These are phyloP conservation scores for Penicillium antarcticum DNA, from an alignment of 495 filamentous ascomycete genomes.

Conservation along the genomic window DNA sequence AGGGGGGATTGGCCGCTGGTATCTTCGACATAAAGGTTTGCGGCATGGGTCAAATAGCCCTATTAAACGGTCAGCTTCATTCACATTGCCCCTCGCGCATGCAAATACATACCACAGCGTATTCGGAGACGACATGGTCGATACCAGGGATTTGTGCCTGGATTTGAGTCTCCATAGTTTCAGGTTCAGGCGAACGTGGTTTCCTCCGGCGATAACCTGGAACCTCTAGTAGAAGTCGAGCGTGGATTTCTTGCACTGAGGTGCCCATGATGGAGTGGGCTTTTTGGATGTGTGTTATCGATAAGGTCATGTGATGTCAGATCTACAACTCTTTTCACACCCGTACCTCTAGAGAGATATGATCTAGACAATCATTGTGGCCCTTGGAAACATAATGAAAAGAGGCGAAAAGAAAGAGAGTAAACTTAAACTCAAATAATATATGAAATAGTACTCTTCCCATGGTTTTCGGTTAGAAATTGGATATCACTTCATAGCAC, in stretches of 20 bases:
- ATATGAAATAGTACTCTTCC: no score
- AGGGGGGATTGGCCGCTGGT: constrained; percentile 66
- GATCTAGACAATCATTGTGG: no score
- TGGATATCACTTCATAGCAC: no score
- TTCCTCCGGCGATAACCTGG: not conserved
- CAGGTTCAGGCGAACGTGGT: not conserved
- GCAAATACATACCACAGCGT: constrained; percentile 61
- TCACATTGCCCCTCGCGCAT: not conserved
- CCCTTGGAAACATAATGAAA: no score
- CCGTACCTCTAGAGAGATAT: no score
- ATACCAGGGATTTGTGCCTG: constrained; percentile 81
- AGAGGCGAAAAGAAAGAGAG: no score
- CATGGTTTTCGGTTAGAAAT: no score
- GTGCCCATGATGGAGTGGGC: constrained; percentile 13
- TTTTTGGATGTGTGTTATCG: constrained; percentile 28
- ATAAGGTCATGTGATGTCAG: constrained; percentile 23
- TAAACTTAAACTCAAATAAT: no score
- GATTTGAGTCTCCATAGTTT: constrained; percentile 86
- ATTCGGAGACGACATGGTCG: constrained; percentile 87
- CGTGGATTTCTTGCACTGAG: not conserved
- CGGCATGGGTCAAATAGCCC: constrained; percentile 92
- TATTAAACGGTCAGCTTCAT: constrained; percentile 20
- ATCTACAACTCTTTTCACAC: not conserved
- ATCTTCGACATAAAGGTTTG: constrained; percentile 75
- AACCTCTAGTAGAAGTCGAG: constrained; percentile 9